Evolutionary conservation across 192 early-diverging fungal genomes (phyloP), one percentile per base, ranked within the genome.

Genomic region (Phycomyces nitens): DNA sequence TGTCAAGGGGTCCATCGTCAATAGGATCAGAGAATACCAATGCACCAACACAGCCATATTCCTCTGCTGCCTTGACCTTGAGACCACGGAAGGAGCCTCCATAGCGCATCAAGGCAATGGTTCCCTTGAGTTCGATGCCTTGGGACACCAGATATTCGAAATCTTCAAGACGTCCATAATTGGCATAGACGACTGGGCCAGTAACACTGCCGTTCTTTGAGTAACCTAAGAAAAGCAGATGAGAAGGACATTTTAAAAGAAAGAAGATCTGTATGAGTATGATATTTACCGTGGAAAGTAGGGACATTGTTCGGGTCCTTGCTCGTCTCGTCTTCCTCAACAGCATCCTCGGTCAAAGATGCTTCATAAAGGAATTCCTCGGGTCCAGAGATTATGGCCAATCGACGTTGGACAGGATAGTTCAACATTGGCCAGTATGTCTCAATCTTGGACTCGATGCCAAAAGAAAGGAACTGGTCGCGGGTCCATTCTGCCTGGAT

Each of bases 1-100:
- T 72, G 38, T 62, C 61, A 12, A 72, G 20, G 7, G 74, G 81
- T 11, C 87, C 87, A 57, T 87, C 87, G 41, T 89, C 86, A 15
- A 75, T 75, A 5, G 87, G 87, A 58, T 89, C 87, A 21, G 78
- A 81, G 64, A 86, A 89, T 29, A 89, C 75, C 12, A 89, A 65
- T 53, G 80, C 78, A 22, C 86, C 87, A 1, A 68, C 65, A 18
- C 80, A 80, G 10, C 87, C 87, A 26, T 63, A 66, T 0, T 68
- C 44, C 70, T 86, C 78, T 15, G 87, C 87, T 24, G 74, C 83
- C 8, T 75, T 65, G 11, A 89, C 81, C 58, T 89, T 88, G 15
- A 86, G 43, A 22, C 82, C 79, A 52, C 87, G 79, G 66, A 80
- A 80, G 16, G 79, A 63, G 9, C 64, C 66, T 52, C 86, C 87